These are phyloP conservation scores for Serendipita vermifera DNA, from an alignment of 768 basidiomycete genomes.

Conservation along the genomic window DNA sequence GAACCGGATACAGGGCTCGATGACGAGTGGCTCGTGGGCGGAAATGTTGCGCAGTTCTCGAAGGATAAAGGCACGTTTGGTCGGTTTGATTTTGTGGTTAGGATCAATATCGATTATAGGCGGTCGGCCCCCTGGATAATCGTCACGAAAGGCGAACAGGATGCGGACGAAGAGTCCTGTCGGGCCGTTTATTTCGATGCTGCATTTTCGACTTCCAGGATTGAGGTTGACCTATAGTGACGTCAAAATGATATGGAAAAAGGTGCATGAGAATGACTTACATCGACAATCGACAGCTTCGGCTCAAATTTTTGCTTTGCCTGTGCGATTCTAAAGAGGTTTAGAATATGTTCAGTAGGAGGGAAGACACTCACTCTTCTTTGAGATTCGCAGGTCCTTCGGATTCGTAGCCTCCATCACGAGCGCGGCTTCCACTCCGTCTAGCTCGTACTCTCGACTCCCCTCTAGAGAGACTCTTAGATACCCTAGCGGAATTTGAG, in stretches of 20 bases:
- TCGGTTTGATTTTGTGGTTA: constrained; percentile 64
- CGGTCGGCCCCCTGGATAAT: constrained; percentile 62
- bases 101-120: constrained; percentile 74
- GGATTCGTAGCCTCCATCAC: neutral
- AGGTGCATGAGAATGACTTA: neutral
- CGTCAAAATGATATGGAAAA: neutral
- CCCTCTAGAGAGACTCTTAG: no score
- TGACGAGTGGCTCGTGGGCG: constrained; percentile 62
- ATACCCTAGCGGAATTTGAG: no score
- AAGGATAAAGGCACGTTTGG: constrained; percentile 65
- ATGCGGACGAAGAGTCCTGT: constrained; percentile 57
- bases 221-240: neutral
- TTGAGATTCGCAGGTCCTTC: neutral
- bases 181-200: neutral
- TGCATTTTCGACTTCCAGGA: constrained; percentile 4
- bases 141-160: constrained; percentile 76
- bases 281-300: constrained; percentile 2
- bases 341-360: neutral
- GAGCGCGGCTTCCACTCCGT: neutral
- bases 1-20: constrained; percentile 74
- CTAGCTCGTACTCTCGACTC: no score
- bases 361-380: neutral
- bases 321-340: neutral
- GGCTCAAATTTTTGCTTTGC: neutral
- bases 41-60: constrained; percentile 61